Base-by-base conservation (phyloP, 2,329 filamentous ascomycete species). In the Fusarium sp. region DNA sequence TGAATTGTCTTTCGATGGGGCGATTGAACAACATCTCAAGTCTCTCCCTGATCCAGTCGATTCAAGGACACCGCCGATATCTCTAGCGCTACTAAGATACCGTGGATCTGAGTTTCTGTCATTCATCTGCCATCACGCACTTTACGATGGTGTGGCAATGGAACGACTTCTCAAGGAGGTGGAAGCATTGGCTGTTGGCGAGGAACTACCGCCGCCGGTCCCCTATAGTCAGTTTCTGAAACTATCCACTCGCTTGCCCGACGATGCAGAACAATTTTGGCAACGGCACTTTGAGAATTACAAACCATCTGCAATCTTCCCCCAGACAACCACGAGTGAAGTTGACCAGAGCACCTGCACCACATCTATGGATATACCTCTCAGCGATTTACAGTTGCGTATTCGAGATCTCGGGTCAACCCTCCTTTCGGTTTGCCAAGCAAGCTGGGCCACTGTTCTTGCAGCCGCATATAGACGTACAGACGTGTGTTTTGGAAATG, bases 401-500 rank as follows among this genome's bases (percentile, higher is more conserved):
- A 84, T 88, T 30, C 88, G 87, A 73, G 82, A 84, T 9, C 79
- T 91, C 6, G 88, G 89, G 0, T 84, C 89, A 0, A 91, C 92
- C 1, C 83, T 95, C 1, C 83, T 96, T 3, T 88, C 92, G 2
- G 75, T 94, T 0, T 88, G 91, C 37, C 94, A 97, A 80, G 86
- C 93, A 7, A 87, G 91, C 3, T 97, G 94, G 94, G 88, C 90
- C 2, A 88, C 88, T 46, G 81, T 93, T 0, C 79, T 97, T 3
- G 84, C 88, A 1, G 82, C 88, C 5, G 83, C 90, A 5, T 86
- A 91, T 5, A 80, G 85, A 3, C 83, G 84, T 9, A 79, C 83
- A 0, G 95, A 97, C 77, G 77, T 97, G 9, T 96, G 94, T 80
- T 97, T 98, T 77, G 95, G 96, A 1, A 96, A 94, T 75, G 92